These are phyloP conservation scores for Macrocystidia cucumis DNA, from an alignment of 1,284 basidiomycete genomes.

Conservation along the genomic window DNA sequence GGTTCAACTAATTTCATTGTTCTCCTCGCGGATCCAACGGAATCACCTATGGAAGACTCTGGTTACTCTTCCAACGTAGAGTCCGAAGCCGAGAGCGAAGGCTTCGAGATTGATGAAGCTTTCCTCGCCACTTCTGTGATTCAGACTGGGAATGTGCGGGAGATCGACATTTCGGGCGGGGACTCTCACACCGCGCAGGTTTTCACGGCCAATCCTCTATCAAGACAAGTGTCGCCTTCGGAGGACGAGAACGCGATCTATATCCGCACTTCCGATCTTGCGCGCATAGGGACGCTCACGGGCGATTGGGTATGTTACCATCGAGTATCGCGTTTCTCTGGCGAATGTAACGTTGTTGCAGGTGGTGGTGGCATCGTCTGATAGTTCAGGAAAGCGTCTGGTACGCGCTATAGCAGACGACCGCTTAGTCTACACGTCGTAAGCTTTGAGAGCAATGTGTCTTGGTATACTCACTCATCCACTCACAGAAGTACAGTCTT, in stretches of 20 bases:
- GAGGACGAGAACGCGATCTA: constrained; percentile 47
- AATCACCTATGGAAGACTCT: constrained; percentile 8
- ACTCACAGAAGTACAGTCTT: constrained; percentile 27
- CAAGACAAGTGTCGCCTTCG: constrained; percentile 20
- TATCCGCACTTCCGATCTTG: constrained; percentile 56
- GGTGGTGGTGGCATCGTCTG: too few species aligned
- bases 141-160: constrained; percentile 7
- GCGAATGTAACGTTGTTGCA: too few species aligned
- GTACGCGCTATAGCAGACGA: constrained; percentile 55
- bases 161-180: constrained; percentile 8
- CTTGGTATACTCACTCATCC: constrained; percentile 6
- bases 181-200: constrained; percentile 6
- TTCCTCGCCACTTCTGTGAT: constrained; percentile 55
- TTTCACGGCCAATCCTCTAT: constrained; percentile 23
- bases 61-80: constrained; percentile 12
- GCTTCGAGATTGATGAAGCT: constrained; percentile 60
- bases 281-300: constrained; percentile 68
- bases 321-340: not conserved
- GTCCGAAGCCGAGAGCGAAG: constrained; percentile 27
- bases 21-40: constrained; percentile 20
- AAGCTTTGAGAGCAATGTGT: too few species aligned
- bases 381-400: constrained; percentile 36
- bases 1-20: constrained; percentile 56
- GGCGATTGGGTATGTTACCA: constrained; percentile 87
- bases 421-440: constrained; percentile 23